A percentile compares a stretch with the other conserved stretches of the same genome.
These are phyloP conservation scores for Gossypium trilobum DNA, from an alignment of 441 rosid species.

Conservation along the genomic window DNA sequence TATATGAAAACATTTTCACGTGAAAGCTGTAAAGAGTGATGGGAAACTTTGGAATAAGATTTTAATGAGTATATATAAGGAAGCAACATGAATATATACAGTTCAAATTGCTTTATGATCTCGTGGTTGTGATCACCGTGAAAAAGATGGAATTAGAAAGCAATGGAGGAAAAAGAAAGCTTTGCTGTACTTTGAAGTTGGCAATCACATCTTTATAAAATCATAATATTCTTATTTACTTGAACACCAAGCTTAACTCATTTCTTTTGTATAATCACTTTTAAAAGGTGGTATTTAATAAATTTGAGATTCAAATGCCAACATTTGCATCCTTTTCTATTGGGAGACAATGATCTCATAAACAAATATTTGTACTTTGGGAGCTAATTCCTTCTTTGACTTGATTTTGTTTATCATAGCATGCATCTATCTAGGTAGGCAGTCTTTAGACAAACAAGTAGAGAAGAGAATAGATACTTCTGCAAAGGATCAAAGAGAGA, in stretches of 20 bases:
- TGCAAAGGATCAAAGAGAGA: neutral
- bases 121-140: neutral
- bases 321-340: no score
- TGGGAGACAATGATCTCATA: no score
- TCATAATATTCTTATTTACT: neutral
- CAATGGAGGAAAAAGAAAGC: neutral
- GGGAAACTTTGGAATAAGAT: neutral
- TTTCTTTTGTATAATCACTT: no score
- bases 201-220: neutral
- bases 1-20: neutral
- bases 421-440: neutral
- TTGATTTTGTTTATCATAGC: neutral
- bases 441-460: neutral
- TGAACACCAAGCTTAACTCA: neutral
- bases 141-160: neutral
- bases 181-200: neutral
- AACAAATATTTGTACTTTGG: no score
- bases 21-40: neutral
- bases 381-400: neutral
- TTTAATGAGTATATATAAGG: neutral
- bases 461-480: neutral
- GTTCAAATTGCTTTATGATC: neutral
- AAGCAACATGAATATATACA: neutral
- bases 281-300: no score
- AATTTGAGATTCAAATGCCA: no score